These are phyloP conservation scores for Fusarium verrucosum DNA, from an alignment of 2,329 filamentous ascomycete species.

Conservation along the genomic window DNA sequence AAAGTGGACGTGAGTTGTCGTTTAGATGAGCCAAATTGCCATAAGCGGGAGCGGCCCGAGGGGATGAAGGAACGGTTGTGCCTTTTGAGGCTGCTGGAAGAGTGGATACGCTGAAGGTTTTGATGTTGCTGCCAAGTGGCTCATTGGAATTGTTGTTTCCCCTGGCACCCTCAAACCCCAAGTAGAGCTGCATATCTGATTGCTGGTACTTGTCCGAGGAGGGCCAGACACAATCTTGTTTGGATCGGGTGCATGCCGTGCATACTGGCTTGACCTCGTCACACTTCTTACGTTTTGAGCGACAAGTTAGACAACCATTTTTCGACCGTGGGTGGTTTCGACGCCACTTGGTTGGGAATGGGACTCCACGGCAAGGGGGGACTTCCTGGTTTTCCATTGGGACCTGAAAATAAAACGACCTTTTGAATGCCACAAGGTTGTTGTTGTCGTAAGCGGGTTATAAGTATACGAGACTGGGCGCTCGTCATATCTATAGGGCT, in stretches of 20 bases:
- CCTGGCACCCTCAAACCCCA: not conserved
- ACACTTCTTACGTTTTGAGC: constrained; percentile 18
- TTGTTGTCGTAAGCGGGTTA: not conserved
- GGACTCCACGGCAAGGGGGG: not conserved
- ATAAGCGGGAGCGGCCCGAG: not conserved
- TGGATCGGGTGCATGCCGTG: not conserved
- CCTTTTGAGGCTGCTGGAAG: not conserved
- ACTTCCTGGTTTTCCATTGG: not conserved
- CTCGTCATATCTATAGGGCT: not conserved
- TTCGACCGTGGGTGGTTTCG: constrained; percentile 17
- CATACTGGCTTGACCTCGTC: not conserved
- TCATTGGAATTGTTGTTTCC: not conserved
- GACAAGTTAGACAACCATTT: constrained; percentile 8
- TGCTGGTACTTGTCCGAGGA: not conserved
- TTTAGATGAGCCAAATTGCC: constrained; percentile 10
- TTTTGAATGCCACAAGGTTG: not conserved
- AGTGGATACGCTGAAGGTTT: too few relatives aligned
- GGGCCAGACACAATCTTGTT: not conserved
- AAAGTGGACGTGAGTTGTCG: constrained; percentile 3
- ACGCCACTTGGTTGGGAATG: constrained; percentile 11
- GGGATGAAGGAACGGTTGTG: not conserved
- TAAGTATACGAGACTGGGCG: not conserved
- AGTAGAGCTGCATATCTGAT: not conserved
- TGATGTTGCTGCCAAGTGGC: not conserved
- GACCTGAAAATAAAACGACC: not conserved